Evolutionary conservation across 306 rosid genomes (phyloP).

Genomic region (Acacia acuminata): DNA sequence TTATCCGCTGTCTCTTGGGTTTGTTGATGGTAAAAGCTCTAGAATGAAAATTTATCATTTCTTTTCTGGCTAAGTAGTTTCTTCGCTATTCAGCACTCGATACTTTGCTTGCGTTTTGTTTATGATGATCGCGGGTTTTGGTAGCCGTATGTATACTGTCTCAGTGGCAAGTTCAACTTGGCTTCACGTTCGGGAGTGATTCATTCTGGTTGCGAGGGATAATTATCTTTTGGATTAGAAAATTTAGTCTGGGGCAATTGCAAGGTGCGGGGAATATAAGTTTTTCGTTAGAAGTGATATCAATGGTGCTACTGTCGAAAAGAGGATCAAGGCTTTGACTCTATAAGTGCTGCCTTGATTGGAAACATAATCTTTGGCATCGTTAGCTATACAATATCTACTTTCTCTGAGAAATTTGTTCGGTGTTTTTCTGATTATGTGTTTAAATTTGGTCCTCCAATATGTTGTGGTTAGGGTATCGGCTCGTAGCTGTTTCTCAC

Average conservation of each 20-base stretch:
- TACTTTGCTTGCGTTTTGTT: background rate
- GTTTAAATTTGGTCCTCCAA: background rate
- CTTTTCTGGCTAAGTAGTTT: background rate
- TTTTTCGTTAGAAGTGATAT: constrained; percentile 8
- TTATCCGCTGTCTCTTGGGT: background rate
- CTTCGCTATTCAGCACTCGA: background rate
- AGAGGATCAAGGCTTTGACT: constrained; percentile 26
- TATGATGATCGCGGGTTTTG: background rate
- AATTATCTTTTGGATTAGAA: constrained; percentile 5
- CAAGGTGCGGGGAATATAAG: background rate
- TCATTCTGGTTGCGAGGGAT: background rate
- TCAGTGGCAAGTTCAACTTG: background rate
- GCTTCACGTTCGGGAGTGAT: background rate
- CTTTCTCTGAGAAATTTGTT: constrained; percentile 22
- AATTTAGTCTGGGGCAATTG: background rate
- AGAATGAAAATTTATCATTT: background rate
- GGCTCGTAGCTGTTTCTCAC: background rate
- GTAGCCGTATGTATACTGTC: background rate
- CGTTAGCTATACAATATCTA: background rate
- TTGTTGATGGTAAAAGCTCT: constrained; percentile 5
- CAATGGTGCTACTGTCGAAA: constrained; percentile 6
- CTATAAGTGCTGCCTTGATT: constrained; percentile 10
- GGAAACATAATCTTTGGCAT: background rate
- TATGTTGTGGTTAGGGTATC: background rate
- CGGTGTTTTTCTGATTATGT: background rate